phyloP scores from a whole-genome alignment of 768 basidiomycete genomes.

The Xerocomellus amylosporus region DNA sequence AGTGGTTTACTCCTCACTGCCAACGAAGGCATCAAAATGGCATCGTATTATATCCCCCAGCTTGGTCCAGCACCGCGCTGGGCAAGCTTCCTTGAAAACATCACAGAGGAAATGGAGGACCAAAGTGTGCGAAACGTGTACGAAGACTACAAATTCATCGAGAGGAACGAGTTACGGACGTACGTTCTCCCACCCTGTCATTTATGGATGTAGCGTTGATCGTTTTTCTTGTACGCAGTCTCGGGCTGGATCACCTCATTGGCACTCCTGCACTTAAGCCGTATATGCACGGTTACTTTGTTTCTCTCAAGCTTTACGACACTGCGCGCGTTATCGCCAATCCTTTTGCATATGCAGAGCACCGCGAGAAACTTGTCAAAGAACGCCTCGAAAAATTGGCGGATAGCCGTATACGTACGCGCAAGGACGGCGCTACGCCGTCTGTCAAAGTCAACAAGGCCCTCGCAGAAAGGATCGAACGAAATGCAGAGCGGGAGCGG shows the following conservation, averaged over 20 bases:
- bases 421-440: conserved; percentile 48
- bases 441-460: conserved; percentile 59
- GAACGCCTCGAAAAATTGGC: conserved; percentile 93
- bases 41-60: conserved; percentile 91
- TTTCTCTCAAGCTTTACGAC: conserved; percentile 93
- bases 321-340: conserved; percentile 94
- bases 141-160: conserved; percentile 97
- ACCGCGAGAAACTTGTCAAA: conserved; percentile 82
- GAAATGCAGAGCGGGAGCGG: conserved; percentile 53
- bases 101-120: conserved; percentile 98
- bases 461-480: conserved; percentile 75
- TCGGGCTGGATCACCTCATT: conserved; percentile 92
- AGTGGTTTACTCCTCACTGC: conserved; percentile 90
- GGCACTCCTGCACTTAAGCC: conserved; percentile 96
- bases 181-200: conserved; percentile 40
- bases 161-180: conserved; percentile 81
- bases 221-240: conserved; percentile 41
- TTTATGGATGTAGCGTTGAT: background rate
- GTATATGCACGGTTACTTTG: conserved; percentile 99
- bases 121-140: conserved; percentile 76
- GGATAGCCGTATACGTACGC: conserved; percentile 84
- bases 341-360: conserved; percentile 92
- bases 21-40: conserved; percentile 97
- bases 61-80: conserved; percentile 95
- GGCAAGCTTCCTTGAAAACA: conserved; percentile 97